Conservation (phyloP, 2,329 filamentous ascomycete species). For the Colletotrichum falcatum region DNA sequence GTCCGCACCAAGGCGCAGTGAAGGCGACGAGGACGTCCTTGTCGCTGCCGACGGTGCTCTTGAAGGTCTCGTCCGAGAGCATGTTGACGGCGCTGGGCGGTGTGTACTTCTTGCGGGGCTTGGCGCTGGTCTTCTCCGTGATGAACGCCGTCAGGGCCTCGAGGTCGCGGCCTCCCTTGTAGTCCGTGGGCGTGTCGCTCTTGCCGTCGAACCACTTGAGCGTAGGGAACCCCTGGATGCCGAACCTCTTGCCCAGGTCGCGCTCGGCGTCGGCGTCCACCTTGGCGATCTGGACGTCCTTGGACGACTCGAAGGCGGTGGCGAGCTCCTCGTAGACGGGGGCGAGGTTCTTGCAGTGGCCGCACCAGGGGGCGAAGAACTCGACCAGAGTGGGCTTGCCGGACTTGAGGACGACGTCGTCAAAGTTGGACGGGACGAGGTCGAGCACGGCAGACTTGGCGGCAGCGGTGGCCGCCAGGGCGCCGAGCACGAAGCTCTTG, state of each 20-base stretch:
- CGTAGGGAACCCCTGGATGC: slow-evolving; percentile 94
- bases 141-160: slow-evolving; percentile 87
- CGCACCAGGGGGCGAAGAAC: slow-evolving; percentile 99
- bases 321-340: slow-evolving; percentile 95
- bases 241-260: slow-evolving; percentile 85
- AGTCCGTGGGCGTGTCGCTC: slow-evolving; percentile 85
- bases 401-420: slow-evolving; percentile 86
- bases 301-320: slow-evolving; percentile 75
- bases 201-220: slow-evolving; percentile 98
- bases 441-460: slow-evolving; percentile 89
- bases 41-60: slow-evolving; percentile 80
- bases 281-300: slow-evolving; percentile 87
- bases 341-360: slow-evolving; percentile 98
- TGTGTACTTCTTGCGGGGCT: slow-evolving; percentile 80
- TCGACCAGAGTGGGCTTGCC: slow-evolving; percentile 97
- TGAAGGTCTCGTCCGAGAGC: slow-evolving; percentile 84
- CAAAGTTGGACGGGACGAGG: slow-evolving; percentile 91
- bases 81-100: slow-evolving; percentile 81
- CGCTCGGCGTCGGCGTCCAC: slow-evolving; percentile 95
- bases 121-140: slow-evolving; percentile 86
- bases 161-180: slow-evolving; percentile 87
- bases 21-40: slow-evolving; percentile 96
- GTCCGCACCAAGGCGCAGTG: slow-evolving; percentile 98
- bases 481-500: slow-evolving; percentile 70
- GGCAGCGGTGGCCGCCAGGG: slow-evolving; percentile 66